phyloP scores from a whole-genome alignment of 1,139 yeast species.

The Taphrina pruni region DNA sequence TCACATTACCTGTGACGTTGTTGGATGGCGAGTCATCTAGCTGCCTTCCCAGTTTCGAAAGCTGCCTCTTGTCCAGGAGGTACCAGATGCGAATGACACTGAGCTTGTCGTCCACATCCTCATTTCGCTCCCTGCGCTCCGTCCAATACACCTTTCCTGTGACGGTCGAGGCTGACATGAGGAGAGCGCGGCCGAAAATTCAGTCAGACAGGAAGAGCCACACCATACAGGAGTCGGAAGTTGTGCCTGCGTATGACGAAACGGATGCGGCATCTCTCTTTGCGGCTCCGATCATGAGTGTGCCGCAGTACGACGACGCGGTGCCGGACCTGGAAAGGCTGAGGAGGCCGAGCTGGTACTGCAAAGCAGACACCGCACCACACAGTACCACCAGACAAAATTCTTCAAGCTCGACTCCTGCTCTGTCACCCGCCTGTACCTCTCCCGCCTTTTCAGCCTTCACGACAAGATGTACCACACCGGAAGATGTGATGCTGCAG shows the following conservation, averaged over 20 bases:
- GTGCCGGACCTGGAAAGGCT: conserved; percentile 4
- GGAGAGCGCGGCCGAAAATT: background rate
- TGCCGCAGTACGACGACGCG: conserved; percentile 13
- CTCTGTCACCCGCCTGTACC: background rate
- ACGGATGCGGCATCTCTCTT: background rate
- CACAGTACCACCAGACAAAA: background rate
- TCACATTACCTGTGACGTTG: conserved; percentile 28
- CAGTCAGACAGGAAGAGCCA: background rate
- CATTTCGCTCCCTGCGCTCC: background rate
- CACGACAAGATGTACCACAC: background rate
- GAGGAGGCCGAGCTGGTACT: conserved; percentile 23
- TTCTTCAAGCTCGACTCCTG: background rate
- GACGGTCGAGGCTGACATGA: conserved; percentile 5
- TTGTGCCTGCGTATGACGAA: conserved; percentile 2
- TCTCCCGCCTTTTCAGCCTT: too few species aligned
- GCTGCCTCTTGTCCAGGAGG: conserved; percentile 25
- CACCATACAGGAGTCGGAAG: background rate
- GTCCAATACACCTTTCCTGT: conserved; percentile 16
- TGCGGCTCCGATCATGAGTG: conserved; percentile 12
- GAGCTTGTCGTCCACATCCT: background rate
- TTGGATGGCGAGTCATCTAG: conserved; percentile 7
- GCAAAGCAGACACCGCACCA: conserved; percentile 9
- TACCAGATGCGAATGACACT: conserved; percentile 3
- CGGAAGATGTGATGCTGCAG: too few species aligned
- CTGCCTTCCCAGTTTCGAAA: conserved; percentile 29